phyloP scores from a whole-genome alignment of 345 rosid species.

The Rhizophora apiculata region DNA sequence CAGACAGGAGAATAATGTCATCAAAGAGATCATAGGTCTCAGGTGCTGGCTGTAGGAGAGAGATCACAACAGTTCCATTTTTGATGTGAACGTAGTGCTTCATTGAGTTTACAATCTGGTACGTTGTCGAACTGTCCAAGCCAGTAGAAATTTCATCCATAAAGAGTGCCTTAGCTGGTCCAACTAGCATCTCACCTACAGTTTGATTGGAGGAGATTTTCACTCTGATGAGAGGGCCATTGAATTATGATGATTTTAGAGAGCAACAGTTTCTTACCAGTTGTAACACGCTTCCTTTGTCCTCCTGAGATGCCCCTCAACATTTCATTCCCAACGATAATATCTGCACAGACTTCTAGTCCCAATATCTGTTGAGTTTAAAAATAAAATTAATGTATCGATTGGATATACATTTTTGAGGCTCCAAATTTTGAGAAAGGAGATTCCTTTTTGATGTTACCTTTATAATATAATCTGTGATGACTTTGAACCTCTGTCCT shows the following conservation, averaged over 20 bases:
- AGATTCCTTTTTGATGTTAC: slow-evolving; percentile 25
- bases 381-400: neutral
- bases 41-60: slow-evolving; percentile 77
- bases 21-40: slow-evolving; percentile 68
- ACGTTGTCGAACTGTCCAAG: slow-evolving; percentile 74
- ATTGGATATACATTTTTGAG: neutral
- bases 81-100: slow-evolving; percentile 55
- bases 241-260: neutral
- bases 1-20: slow-evolving; percentile 63
- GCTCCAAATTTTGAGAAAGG: neutral
- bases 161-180: slow-evolving; percentile 56
- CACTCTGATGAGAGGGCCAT: neutral
- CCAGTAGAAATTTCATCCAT: slow-evolving; percentile 86
- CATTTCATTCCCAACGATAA: slow-evolving; percentile 67
- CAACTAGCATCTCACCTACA: slow-evolving; percentile 68
- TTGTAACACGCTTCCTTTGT: slow-evolving; percentile 74
- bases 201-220: neutral
- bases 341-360: slow-evolving; percentile 68
- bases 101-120: slow-evolving; percentile 61
- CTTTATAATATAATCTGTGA: slow-evolving; percentile 73
- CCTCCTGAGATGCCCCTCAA: slow-evolving; percentile 82
- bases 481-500: slow-evolving; percentile 53
- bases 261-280: slow-evolving; percentile 35
- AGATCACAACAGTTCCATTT: slow-evolving; percentile 59
- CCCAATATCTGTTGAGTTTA: slow-evolving; percentile 55